Base-by-base conservation (phyloP, 1,284 basidiomycete genomes). In the Crepidotus sp. region DNA sequence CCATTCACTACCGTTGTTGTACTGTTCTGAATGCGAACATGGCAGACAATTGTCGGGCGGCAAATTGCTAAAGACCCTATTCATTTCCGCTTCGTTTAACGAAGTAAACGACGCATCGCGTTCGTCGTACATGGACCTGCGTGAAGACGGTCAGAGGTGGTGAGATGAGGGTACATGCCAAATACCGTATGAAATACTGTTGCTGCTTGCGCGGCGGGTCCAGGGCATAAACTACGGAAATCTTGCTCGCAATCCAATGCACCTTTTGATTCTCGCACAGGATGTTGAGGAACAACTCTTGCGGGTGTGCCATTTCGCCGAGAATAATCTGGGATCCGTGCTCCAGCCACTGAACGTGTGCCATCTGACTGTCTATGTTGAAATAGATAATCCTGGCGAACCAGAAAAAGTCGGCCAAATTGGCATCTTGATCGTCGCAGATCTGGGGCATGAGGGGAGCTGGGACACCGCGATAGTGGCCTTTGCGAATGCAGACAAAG, bases 321-420 rank as follows among this genome's bases (percentile, higher is more conserved):
- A 84, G 56, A 21, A 74, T 58, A 0, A 76, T 79, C 46, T 74
- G 69, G 0, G 73, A 72, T 0, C 74, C 71, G 54, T 85, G 83
- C 38, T 81, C 70, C 24, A 80, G 73, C 81, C 82, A 88, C 31
- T 77, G 80, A 4, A 83, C 59, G 59, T 87, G 84, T 0, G 71
- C 68, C 1, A 51, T 59, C 42, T 68, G 57, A 1, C 61, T 43
- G 25, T 70, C 64, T 18, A 60, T 57, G 17, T 71, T 59, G 39
- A 83, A 70, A 41, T 66, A 71, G 0, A 79, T 55, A 19, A 87
- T 76, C 51, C 66, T 67, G 0, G 67, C 82, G 58, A 86, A 83
- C 81, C 84, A 86, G 43, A 19, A 34, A 11, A 36, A 46, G 10
- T 45, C 33, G 48, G 31, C n/a, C 1, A 52, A 31, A 18, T 29